These are phyloP conservation scores for Byssochlamys sp. DNA, from an alignment of 2,329 filamentous ascomycete genomes.

Conservation along the genomic window DNA sequence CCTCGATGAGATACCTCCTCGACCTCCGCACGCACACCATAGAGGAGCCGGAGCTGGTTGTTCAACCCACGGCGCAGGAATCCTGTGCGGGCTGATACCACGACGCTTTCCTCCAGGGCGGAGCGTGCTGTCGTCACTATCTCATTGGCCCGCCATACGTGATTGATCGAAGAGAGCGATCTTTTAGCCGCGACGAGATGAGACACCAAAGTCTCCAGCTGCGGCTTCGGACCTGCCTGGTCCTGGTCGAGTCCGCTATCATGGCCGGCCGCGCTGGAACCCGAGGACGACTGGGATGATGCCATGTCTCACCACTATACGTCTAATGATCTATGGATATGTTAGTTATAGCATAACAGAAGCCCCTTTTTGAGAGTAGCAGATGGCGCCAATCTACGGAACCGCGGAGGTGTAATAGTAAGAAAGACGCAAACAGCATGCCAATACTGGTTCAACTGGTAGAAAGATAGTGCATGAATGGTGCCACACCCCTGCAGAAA, in stretches of 20 bases:
- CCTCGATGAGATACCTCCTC: slow-evolving; percentile 34
- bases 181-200: slow-evolving; percentile 81
- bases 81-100: slow-evolving; percentile 59
- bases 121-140: slow-evolving; percentile 67
- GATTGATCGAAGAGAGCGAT: slow-evolving; percentile 70
- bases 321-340: neutral
- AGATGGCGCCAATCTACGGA: neutral
- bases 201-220: slow-evolving; percentile 67
- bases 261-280: slow-evolving; percentile 10
- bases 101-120: slow-evolving; percentile 67
- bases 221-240: slow-evolving; percentile 17
- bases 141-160: slow-evolving; percentile 77
- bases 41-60: slow-evolving; percentile 37
- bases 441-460: neutral
- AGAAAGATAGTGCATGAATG: neutral
- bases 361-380: neutral
- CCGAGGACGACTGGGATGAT: slow-evolving; percentile 21
- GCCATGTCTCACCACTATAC: slow-evolving; percentile 15
- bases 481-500: neutral
- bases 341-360: neutral
- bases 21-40: slow-evolving; percentile 35
- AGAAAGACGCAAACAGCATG: neutral
- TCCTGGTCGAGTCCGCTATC: slow-evolving; percentile 6
- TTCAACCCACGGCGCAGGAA: slow-evolving; percentile 57
- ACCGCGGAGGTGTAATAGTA: neutral